Evolutionary conservation across 2,329 filamentous ascomycete genomes (phyloP), one percentile per base, ranked within the genome.

Genomic region (Zymoseptoria pseudotritici): DNA sequence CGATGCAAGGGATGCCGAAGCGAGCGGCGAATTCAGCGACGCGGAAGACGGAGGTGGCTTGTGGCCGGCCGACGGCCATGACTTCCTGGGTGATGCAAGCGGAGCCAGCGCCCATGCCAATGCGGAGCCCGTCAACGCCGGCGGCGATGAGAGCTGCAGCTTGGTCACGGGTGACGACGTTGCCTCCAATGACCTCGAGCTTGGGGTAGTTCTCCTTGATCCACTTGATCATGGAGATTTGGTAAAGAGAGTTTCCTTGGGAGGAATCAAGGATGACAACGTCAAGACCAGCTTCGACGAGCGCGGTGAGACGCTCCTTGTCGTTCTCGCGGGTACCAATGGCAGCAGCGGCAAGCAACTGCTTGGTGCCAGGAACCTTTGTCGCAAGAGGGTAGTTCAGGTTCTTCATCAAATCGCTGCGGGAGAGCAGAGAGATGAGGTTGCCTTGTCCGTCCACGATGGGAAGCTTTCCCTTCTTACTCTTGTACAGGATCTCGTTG

Each of bases 41-140:
- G 68, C 87, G 90, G 81, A 89, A 91, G 61, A 99, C 93, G 51
- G 94, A 87, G 26, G 92, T 90, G 50, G 95, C 94, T 79, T 99
- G 94, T 60, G 94, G 94, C 71, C 94, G 89, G 61, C 95, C 94
- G 55, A 99, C 93, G 68, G 94, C 94, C 94, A 99, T 99, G 73
- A 99, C 95, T 80, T 99, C 94, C 79, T 99, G 94, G 59, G 94
- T 99, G 70, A 99, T 99, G 78, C 94, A 99, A 73, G 94, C 94
- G 73, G 90, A 96, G 73, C 94, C 94, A 74, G 91, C 96, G 69
- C 94, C 94, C 94, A 99, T 99, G 74, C 94, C 94, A 73, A 99
- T 99, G 74, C 94, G 90, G 69, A 99, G 85, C 75, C 94, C 95
- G 74, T 99, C 94, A 61, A 90, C 93, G 74, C 94, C 94, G 67